A percentile compares a stretch with the other conserved stretches of the same genome.
Evolutionary conservation across 2,329 filamentous ascomycete species (phyloP).

Genomic region (Neonectria sp.): DNA sequence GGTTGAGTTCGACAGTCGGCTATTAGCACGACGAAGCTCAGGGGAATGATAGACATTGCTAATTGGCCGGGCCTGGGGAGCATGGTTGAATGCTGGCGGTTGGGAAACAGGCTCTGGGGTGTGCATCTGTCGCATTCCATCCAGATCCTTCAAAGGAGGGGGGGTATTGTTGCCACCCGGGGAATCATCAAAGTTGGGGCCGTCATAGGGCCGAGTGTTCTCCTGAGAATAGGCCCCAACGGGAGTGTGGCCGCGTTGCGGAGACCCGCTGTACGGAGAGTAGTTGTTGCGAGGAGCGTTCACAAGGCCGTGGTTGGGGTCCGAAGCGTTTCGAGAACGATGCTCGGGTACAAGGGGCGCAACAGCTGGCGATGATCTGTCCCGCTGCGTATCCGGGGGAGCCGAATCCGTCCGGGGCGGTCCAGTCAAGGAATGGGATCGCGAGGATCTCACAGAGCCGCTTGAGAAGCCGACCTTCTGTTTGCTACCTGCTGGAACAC

Average conservation of each 20-base stretch:
- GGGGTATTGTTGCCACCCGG: slow-evolving; percentile 47
- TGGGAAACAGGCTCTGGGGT: slow-evolving; percentile 83
- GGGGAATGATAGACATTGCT: slow-evolving; percentile 80
- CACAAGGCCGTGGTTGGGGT: slow-evolving; percentile 53
- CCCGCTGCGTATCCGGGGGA: slow-evolving; percentile 60
- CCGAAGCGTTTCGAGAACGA: slow-evolving; percentile 65
- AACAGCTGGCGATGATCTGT: slow-evolving; percentile 51
- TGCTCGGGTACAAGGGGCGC: slow-evolving; percentile 52
- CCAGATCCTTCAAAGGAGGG: slow-evolving; percentile 65
- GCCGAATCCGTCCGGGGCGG: slow-evolving; percentile 66
- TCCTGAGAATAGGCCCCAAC: slow-evolving; percentile 60
- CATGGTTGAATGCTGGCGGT: slow-evolving; percentile 86
- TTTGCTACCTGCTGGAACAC: slow-evolving; percentile 51
- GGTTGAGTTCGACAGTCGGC: slow-evolving; percentile 86
- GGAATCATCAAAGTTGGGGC: slow-evolving; percentile 72
- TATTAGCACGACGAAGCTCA: slow-evolving; percentile 85
- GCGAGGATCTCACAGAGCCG: slow-evolving; percentile 66
- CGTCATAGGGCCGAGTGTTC: slow-evolving; percentile 64
- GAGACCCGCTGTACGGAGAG: slow-evolving; percentile 50
- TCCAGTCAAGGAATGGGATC: slow-evolving; percentile 65
- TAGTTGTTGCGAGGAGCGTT: slow-evolving; percentile 47
- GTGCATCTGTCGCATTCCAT: slow-evolving; percentile 68
- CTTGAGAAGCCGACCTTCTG: slow-evolving; percentile 72
- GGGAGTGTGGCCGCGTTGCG: slow-evolving; percentile 55
- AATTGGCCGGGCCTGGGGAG: slow-evolving; percentile 78